phyloP scores from a whole-genome alignment of 768 basidiomycete genomes.

The Hericium alpestre region DNA sequence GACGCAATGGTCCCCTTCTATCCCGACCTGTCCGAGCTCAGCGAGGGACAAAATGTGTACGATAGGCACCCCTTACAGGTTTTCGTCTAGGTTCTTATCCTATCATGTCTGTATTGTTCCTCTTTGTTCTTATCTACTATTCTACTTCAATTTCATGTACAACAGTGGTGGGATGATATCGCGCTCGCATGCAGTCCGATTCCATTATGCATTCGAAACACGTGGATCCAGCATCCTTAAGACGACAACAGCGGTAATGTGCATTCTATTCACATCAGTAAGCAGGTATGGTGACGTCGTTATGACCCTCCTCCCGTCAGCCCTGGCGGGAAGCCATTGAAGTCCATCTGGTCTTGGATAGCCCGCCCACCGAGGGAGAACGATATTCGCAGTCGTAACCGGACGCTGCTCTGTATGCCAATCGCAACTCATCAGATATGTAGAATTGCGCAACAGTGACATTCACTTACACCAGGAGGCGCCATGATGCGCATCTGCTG shows the following conservation, averaged over 20 bases:
- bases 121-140: background rate
- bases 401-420: conserved; percentile 55
- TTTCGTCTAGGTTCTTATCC: conserved; percentile 44
- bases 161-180: background rate
- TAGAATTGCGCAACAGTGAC: background rate
- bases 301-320: conserved; percentile 38
- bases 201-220: background rate
- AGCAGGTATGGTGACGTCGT: background rate
- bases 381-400: conserved; percentile 77
- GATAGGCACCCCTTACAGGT: conserved; percentile 77
- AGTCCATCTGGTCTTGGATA: conserved; percentile 90
- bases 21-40: conserved; percentile 81
- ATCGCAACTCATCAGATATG: background rate
- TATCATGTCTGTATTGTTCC: background rate
- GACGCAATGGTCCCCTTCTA: conserved; percentile 95
- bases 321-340: conserved; percentile 76
- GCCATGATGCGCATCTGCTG: conserved; percentile 93
- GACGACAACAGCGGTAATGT: background rate
- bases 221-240: background rate
- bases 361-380: conserved; percentile 59
- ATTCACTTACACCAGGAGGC: conserved; percentile 65
- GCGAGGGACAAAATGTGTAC: conserved; percentile 82
- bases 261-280: background rate
- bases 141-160: background rate
- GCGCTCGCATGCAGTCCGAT: background rate